A percentile compares a stretch with the other conserved stretches of the same genome.
These are phyloP conservation scores for Amaranthus tricolor DNA, from an alignment of 179 eudicot genomes.

Conservation along the genomic window DNA sequence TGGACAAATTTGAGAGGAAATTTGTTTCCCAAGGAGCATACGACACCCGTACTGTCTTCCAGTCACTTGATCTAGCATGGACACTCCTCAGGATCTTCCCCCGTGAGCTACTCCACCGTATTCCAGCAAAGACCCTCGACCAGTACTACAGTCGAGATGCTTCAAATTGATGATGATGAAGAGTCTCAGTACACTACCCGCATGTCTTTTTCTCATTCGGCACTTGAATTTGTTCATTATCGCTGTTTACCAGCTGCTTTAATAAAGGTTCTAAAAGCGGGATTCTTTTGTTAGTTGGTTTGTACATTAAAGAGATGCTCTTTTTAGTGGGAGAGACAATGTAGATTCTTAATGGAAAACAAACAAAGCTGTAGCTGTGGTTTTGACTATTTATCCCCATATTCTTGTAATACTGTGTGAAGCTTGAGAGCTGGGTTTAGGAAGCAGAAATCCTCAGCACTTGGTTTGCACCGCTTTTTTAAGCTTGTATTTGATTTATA, in stretches of 20 bases:
- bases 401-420: conserved; percentile 16
- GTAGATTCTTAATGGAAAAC: conserved; percentile 22
- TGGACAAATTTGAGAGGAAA: conserved; percentile 57
- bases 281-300: conserved; percentile 20
- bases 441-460: conserved; percentile 17
- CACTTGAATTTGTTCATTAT: conserved; percentile 21
- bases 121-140: conserved; percentile 59
- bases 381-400: conserved; percentile 13
- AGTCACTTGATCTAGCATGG: conserved; percentile 54
- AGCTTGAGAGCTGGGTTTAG: conserved; percentile 20
- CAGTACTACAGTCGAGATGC: conserved; percentile 54
- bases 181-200: neutral
- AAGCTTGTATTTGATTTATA: conserved; percentile 27
- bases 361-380: conserved; percentile 14
- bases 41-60: conserved; percentile 51
- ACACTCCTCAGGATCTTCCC: conserved; percentile 56
- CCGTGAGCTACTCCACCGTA: conserved; percentile 60
- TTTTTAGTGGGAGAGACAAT: conserved; percentile 24
- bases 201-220: conserved; percentile 2
- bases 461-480: conserved; percentile 16
- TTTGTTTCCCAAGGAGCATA: conserved; percentile 56
- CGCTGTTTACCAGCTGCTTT: conserved; percentile 14
- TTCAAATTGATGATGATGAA: conserved; percentile 26
- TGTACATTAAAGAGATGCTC: conserved; percentile 27
- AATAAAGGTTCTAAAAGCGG: conserved; percentile 31